phyloP scores from a whole-genome alignment of 108 stramenopile genomes.

The Skeletonema tropicum region DNA sequence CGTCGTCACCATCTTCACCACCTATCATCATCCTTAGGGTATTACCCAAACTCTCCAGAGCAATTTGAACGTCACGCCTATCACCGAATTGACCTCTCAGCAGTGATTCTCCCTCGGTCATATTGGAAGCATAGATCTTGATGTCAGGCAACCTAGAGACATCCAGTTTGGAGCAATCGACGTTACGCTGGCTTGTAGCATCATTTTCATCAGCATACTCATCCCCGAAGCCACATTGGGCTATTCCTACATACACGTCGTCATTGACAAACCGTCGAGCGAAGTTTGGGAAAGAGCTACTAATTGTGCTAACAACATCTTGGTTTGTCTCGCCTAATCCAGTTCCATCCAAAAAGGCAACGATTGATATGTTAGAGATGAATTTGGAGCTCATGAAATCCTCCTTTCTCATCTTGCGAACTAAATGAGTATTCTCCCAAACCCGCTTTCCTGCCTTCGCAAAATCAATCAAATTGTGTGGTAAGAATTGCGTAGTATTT shows the following conservation, averaged over 20 bases:
- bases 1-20: conserved; percentile 35
- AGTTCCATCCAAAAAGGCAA: conserved; percentile 47
- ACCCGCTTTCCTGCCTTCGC: conserved; percentile 36
- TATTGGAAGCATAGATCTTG: conserved; percentile 40
- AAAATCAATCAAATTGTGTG: conserved; percentile 44
- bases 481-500: conserved; percentile 31
- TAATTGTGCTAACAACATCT: conserved; percentile 45
- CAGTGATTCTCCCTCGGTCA: conserved; percentile 35
- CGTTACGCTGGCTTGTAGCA: not conserved
- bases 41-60: conserved; percentile 48
- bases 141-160: conserved; percentile 51
- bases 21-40: conserved; percentile 42
- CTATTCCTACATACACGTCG: conserved; percentile 40
- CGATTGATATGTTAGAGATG: conserved; percentile 30
- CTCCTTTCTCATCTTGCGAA: conserved; percentile 35
- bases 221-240: conserved; percentile 46
- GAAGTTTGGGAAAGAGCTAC: conserved; percentile 29
- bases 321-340: conserved; percentile 29
- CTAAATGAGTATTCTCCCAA: conserved; percentile 40
- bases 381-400: conserved; percentile 27
- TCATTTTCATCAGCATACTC: conserved; percentile 27
- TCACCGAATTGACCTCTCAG: conserved; percentile 52
- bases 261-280: conserved; percentile 42
- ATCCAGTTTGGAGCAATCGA: conserved; percentile 48
- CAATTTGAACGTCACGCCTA: conserved; percentile 53